phyloP scores from a whole-genome alignment of 2,329 filamentous ascomycete species.

The Clathrospora elynae region DNA sequence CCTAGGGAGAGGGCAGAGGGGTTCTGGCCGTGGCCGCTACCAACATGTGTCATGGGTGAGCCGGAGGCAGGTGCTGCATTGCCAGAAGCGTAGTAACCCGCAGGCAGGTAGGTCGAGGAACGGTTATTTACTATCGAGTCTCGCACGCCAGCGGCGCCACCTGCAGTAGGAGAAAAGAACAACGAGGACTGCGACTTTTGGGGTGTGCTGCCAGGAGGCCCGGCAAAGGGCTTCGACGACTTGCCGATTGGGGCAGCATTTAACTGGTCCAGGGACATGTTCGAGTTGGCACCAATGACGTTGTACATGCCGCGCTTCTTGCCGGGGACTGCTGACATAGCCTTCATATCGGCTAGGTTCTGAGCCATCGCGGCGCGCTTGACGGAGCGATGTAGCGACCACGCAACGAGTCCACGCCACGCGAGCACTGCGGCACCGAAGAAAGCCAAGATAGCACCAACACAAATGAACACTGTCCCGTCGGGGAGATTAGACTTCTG shows the following conservation, averaged over 20 bases:
- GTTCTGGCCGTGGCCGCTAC: conserved; percentile 50
- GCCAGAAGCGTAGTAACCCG: conserved; percentile 85
- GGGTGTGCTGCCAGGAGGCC: conserved; percentile 28
- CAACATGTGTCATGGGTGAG: conserved; percentile 50
- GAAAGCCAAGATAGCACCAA: conserved; percentile 84
- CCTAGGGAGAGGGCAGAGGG: conserved; percentile 38
- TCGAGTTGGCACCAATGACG: conserved; percentile 56
- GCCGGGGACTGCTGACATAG: conserved; percentile 54
- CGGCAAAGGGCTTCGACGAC: conserved; percentile 39
- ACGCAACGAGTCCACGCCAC: conserved; percentile 87
- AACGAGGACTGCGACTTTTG: conserved; percentile 59
- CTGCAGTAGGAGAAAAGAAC: conserved; percentile 95
- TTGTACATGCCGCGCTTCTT: conserved; percentile 51
- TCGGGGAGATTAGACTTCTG: conserved; percentile 82
- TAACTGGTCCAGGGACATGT: conserved; percentile 61
- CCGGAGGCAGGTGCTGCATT: conserved; percentile 55
- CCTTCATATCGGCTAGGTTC: conserved; percentile 71
- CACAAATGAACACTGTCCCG: conserved; percentile 94
- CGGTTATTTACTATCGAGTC: conserved; percentile 61
- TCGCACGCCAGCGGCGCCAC: conserved; percentile 56
- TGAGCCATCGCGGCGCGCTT: conserved; percentile 81
- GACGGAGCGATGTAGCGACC: conserved; percentile 89
- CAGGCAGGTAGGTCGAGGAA: conserved; percentile 80
- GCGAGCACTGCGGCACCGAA: conserved; percentile 79
- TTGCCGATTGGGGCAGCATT: conserved; percentile 44